A percentile compares a stretch with the other conserved stretches of the same genome.
phyloP scores from a whole-genome alignment of 176 grass and related monocot genomes.

The Carex scoparia region DNA sequence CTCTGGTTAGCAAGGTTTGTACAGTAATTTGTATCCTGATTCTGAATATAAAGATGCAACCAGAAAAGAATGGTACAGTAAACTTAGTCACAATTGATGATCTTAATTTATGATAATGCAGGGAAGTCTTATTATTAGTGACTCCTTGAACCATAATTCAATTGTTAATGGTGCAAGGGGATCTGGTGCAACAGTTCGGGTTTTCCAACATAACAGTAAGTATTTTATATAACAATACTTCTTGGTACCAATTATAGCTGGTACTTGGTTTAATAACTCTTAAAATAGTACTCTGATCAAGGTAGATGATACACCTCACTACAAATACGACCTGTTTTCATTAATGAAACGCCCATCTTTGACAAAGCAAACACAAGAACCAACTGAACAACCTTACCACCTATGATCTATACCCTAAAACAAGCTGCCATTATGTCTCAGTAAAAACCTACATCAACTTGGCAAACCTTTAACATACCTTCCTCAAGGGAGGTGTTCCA shows the following conservation, averaged over 20 bases:
- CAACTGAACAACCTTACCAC: background rate
- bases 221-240: background rate
- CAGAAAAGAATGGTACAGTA: background rate
- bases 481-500: background rate
- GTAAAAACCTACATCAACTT: background rate
- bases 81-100: background rate
- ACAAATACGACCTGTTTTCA: background rate
- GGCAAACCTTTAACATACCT: background rate
- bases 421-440: background rate
- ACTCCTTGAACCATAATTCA: constrained; percentile 94
- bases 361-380: background rate
- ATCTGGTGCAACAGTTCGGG: constrained; percentile 69
- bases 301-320: background rate
- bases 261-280: background rate
- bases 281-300: background rate
- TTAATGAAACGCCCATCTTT: background rate
- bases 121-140: constrained; percentile 84
- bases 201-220: constrained; percentile 99
- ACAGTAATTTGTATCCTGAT: background rate
- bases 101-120: constrained; percentile 32
- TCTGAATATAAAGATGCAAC: background rate
- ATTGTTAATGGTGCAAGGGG: constrained; percentile 91
- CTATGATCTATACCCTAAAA: background rate
- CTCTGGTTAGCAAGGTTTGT: constrained; percentile 68
- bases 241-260: background rate